Conservation (phyloP, 208 protist species). For the Leishmania tarentolae region DNA sequence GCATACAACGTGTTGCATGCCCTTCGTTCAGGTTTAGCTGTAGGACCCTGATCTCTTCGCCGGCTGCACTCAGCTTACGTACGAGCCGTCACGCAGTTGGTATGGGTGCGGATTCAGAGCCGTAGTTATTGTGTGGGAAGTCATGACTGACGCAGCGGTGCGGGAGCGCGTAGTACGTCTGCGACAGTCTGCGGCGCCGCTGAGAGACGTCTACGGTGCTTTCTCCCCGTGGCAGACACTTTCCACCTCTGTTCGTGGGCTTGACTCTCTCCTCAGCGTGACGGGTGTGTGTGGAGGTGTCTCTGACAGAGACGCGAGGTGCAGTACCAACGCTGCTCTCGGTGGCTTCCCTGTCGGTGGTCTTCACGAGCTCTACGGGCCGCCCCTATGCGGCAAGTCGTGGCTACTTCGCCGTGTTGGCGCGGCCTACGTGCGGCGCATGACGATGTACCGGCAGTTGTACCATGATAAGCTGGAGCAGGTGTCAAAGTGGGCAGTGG, state of each 20-base stretch:
- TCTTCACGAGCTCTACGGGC: slow-evolving; percentile 51
- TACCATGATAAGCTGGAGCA: slow-evolving; percentile 18
- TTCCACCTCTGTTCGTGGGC: slow-evolving; percentile 5
- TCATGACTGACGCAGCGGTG: slow-evolving; percentile 1
- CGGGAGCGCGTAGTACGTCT: slow-evolving; percentile 11
- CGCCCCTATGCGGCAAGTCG: slow-evolving; percentile 38
- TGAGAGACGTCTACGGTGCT: slow-evolving; percentile 17
- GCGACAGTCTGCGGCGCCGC: not conserved
- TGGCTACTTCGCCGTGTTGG: slow-evolving; percentile 29
- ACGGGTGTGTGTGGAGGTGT: slow-evolving; percentile 13
- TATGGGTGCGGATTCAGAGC: slow-evolving; percentile 4
- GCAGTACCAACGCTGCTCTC: not conserved
- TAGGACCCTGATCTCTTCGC: not conserved
- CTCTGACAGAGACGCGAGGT: not conserved
- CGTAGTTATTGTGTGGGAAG: slow-evolving; percentile 5
- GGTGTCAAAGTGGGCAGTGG: slow-evolving; percentile 1
- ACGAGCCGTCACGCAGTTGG: not conserved
- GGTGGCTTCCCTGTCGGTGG: slow-evolving; percentile 32
- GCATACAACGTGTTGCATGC: not conserved
- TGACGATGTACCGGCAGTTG: slow-evolving; percentile 33
- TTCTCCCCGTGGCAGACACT: slow-evolving; percentile 30
- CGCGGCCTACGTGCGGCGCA: slow-evolving; percentile 23
- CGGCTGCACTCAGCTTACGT: not conserved
- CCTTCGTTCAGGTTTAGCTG: not conserved
- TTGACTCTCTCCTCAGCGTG: slow-evolving; percentile 23